Percentiles rank a stretch among this genome's conserved stretches.
phyloP scores from a whole-genome alignment of 1,284 basidiomycete genomes.

The Pholiota adiposa region DNA sequence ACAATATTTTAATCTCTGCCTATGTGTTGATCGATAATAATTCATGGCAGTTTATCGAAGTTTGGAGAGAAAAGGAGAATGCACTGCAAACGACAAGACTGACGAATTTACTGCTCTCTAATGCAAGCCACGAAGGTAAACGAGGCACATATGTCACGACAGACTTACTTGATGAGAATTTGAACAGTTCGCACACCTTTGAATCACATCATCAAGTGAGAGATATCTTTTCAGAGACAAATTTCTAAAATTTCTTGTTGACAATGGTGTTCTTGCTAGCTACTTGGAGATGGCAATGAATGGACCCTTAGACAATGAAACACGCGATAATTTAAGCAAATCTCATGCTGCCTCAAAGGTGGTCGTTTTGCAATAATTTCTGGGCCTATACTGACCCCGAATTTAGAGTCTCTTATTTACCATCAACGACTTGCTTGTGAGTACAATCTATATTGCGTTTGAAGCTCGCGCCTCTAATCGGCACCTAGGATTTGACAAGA shows the following conservation, averaged over 20 bases:
- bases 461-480: neutral
- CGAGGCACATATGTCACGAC: neutral
- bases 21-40: neutral
- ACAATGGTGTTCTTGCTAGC: conserved; percentile 51
- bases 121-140: conserved; percentile 85
- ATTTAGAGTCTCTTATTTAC: conserved; percentile 72
- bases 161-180: neutral
- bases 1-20: neutral
- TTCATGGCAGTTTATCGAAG: conserved; percentile 76
- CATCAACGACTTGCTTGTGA: conserved; percentile 83
- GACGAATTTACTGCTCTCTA: conserved; percentile 82
- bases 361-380: conserved; percentile 9
- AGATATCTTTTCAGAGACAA: conserved; percentile 20
- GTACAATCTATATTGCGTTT: conserved; percentile 32
- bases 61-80: conserved; percentile 87
- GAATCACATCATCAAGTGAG: conserved; percentile 83
- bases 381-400: conserved; percentile 4
- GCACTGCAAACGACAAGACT: conserved; percentile 80
- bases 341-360: conserved; percentile 86
- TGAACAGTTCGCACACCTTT: conserved; percentile 68
- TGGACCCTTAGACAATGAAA: conserved; percentile 78
- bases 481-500: conserved; percentile 74
- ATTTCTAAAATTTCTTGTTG: too few relatives aligned
- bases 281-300: conserved; percentile 88
- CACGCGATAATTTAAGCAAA: conserved; percentile 78